phyloP scores from a whole-genome alignment of 306 rosid genomes.

The Gastrolobium bilobum region DNA sequence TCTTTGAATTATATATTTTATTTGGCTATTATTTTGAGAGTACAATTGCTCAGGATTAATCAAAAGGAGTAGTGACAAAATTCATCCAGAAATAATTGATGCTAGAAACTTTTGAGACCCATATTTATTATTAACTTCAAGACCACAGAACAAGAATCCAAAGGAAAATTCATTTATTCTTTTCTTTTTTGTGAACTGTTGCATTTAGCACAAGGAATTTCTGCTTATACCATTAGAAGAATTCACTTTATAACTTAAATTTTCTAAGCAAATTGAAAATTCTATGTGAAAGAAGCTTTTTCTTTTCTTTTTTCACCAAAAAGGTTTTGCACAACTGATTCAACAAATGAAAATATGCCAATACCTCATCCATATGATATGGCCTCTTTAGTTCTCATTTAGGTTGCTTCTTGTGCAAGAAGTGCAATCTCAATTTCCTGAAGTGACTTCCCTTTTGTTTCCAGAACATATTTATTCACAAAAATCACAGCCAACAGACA shows the following conservation, averaged over 20 bases:
- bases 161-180: neutral
- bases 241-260: neutral
- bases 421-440: constrained; percentile 90
- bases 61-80: neutral
- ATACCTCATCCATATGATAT: constrained; percentile 37
- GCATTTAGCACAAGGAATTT: neutral
- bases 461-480: constrained; percentile 81
- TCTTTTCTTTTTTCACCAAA: neutral
- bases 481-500: constrained; percentile 69
- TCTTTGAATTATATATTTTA: neutral
- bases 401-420: constrained; percentile 59
- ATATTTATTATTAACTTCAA: neutral
- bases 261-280: constrained; percentile 4
- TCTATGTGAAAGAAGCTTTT: constrained; percentile 20
- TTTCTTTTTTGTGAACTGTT: neutral
- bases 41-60: constrained; percentile 14
- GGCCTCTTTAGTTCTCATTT: constrained; percentile 21
- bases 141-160: neutral
- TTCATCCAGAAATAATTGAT: neutral
- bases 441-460: constrained; percentile 91
- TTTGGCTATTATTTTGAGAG: neutral
- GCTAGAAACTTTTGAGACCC: constrained; percentile 1
- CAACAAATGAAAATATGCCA: constrained; percentile 26
- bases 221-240: neutral
- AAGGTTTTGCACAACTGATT: constrained; percentile 23